phyloP scores from a whole-genome alignment of 73 alveolate genomes.

The Tetrahymena thermophila region DNA sequence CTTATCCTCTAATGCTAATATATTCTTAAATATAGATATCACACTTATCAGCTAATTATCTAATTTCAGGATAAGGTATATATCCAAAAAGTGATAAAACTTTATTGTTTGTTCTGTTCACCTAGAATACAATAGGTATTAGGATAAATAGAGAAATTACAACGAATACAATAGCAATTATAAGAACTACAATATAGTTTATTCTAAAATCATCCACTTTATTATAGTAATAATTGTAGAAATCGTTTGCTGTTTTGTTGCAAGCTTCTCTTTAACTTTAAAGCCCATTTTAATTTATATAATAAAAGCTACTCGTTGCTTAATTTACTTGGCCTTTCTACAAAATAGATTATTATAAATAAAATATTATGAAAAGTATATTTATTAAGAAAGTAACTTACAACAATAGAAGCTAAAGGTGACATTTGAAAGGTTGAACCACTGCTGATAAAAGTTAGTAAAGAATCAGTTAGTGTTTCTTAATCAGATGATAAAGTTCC shows the following conservation, averaged over 20 bases:
- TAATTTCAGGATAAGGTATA: constrained; percentile 30
- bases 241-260: constrained; percentile 1
- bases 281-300: constrained; percentile 16
- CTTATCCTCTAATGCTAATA: constrained; percentile 9
- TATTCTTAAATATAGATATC: constrained; percentile 19
- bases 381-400: neutral
- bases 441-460: neutral
- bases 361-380: neutral
- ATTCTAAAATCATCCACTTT: neutral
- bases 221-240: constrained; percentile 15
- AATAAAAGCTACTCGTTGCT: constrained; percentile 4
- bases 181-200: constrained; percentile 15
- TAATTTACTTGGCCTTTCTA: neutral
- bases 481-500: neutral
- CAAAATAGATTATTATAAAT: neutral
- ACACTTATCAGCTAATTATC: constrained; percentile 29
- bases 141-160: constrained; percentile 13
- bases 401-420: neutral
- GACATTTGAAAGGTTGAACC: neutral
- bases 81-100: constrained; percentile 39
- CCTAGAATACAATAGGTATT: constrained; percentile 38
- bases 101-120: constrained; percentile 32
- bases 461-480: neutral
- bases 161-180: constrained; percentile 21
- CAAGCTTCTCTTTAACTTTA: constrained; percentile 12